Percentiles rank a stretch among this genome's conserved stretches.
phyloP scores from a whole-genome alignment of 345 rosid genomes.

The Rhodamnia argentea region DNA sequence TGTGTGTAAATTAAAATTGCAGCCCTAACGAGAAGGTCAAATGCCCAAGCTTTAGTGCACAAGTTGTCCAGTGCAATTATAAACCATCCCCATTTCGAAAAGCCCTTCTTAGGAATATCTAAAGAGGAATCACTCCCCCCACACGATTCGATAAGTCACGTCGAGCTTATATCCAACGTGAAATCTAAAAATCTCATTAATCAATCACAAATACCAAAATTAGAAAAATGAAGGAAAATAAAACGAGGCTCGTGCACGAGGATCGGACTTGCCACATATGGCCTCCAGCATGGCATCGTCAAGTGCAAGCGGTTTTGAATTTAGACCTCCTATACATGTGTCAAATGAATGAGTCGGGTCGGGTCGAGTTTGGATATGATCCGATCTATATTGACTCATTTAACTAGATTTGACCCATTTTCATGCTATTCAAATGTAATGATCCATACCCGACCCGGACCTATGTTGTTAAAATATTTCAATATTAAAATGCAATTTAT shows the following conservation, averaged over 20 bases:
- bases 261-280: neutral
- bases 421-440: no score
- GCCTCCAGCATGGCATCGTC: no score
- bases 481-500: no score
- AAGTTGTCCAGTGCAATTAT: neutral
- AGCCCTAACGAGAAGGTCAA: neutral
- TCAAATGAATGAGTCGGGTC: no score
- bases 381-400: no score
- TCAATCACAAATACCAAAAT: neutral
- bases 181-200: rapidly evolving
- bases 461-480: no score
- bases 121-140: neutral
- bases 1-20: neutral
- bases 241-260: rapidly evolving
- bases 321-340: no score
- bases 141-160: neutral
- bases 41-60: neutral
- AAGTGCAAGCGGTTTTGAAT: no score
- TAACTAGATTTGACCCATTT: no score
- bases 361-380: no score
- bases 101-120: neutral
- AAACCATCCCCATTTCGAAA: neutral
- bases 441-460: no score
- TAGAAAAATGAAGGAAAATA: neutral
- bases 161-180: neutral